A percentile compares a stretch with the other conserved stretches of the same genome.
These are phyloP conservation scores for Colletotrichum spinosum DNA, from an alignment of 2,329 filamentous ascomycete genomes.

Conservation along the genomic window DNA sequence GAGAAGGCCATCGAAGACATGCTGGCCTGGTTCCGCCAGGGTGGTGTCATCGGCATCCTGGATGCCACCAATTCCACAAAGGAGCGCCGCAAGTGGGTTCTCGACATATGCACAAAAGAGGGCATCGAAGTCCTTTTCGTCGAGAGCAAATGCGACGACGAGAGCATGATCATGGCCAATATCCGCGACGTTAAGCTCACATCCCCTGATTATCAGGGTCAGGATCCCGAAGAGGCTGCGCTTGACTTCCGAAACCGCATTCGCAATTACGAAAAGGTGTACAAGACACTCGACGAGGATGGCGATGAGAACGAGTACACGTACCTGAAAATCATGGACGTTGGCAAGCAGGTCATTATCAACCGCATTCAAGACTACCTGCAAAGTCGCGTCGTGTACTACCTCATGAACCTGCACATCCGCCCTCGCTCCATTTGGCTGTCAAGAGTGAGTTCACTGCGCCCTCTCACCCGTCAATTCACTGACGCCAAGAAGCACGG, in stretches of 20 bases:
- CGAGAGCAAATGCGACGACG: constrained; percentile 96
- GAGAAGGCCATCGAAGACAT: constrained; percentile 94
- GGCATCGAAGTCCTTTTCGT: constrained; percentile 94
- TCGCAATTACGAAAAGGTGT: constrained; percentile 96
- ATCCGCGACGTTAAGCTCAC: constrained; percentile 98
- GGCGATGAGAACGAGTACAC: constrained; percentile 86
- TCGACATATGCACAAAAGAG: constrained; percentile 79
- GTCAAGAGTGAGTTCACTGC: constrained; percentile 75
- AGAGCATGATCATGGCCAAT: constrained; percentile 97
- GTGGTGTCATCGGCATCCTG: constrained; percentile 89
- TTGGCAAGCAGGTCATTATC: constrained; percentile 96
- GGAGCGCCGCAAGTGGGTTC: constrained; percentile 88
- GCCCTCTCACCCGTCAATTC: neutral
- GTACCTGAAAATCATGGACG: constrained; percentile 97
- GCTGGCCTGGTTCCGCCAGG: constrained; percentile 87
- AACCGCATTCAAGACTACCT: constrained; percentile 97
- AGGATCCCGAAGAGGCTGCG: constrained; percentile 92
- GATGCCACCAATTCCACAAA: constrained; percentile 98
- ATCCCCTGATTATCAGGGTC: constrained; percentile 92
- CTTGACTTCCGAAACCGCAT: constrained; percentile 94
- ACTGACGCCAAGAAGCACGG: constrained; percentile 73
- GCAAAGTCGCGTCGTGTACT: constrained; percentile 96
- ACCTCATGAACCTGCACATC: constrained; percentile 98
- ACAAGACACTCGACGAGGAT: constrained; percentile 88
- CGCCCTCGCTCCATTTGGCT: constrained; percentile 97